Conservation (phyloP, 2,329 filamentous ascomycete species). For the Calonectria ilicicola region DNA sequence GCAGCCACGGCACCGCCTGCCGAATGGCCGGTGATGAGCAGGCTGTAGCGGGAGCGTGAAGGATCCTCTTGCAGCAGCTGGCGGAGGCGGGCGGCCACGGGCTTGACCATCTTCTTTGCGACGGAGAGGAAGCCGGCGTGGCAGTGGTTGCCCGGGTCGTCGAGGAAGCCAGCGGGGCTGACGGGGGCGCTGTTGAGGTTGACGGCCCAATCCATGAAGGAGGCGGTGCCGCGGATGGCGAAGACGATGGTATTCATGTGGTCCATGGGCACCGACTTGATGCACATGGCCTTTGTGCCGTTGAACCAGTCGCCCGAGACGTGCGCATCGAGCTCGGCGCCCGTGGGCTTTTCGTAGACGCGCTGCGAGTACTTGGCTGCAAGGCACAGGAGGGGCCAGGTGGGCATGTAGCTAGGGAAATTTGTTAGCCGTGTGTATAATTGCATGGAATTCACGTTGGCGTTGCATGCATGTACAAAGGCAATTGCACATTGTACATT, state of each 20-base stretch:
- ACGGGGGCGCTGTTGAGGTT: constrained; percentile 80
- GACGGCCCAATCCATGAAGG: constrained; percentile 87
- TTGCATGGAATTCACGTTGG: not conserved
- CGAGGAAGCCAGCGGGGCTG: constrained; percentile 77
- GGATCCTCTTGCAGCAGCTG: constrained; percentile 80
- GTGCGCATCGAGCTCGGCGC: constrained; percentile 74
- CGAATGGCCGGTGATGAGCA: constrained; percentile 88
- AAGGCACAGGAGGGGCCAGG: constrained; percentile 81
- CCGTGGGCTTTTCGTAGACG: constrained; percentile 76
- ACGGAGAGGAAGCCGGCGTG: constrained; percentile 85
- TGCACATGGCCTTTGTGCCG: constrained; percentile 87
- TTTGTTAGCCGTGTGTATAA: not conserved
- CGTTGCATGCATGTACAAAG: not conserved
- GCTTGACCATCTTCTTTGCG: constrained; percentile 79
- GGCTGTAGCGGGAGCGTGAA: constrained; percentile 71
- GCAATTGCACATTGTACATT: not conserved
- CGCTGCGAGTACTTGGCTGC: constrained; percentile 82
- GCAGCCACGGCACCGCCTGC: constrained; percentile 87
- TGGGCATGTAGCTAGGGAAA: constrained; percentile 72
- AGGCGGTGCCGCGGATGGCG: constrained; percentile 83
- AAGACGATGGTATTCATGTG: constrained; percentile 84
- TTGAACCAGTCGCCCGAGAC: constrained; percentile 77
- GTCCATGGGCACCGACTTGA: constrained; percentile 84
- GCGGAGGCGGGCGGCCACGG: constrained; percentile 78
- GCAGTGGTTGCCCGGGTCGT: constrained; percentile 81